These are phyloP conservation scores for Corymbia maculata DNA, from an alignment of 345 rosid species.

Conservation along the genomic window DNA sequence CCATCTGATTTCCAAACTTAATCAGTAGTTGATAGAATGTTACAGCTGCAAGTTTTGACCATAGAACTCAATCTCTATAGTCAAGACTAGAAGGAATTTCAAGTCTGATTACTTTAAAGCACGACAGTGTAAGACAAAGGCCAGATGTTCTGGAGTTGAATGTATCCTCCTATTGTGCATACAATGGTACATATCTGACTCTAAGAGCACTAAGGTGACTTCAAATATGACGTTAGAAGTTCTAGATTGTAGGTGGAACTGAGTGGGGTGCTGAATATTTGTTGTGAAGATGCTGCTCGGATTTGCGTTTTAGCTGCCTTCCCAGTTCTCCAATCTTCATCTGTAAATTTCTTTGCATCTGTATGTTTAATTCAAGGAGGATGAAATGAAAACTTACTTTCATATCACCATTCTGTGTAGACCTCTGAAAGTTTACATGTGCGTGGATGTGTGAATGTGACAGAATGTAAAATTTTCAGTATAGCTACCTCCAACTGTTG, in stretches of 20 bases:
- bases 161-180: background rate
- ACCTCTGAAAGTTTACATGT: background rate
- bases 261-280: background rate
- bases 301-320: conserved; percentile 14
- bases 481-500: conserved; percentile 7
- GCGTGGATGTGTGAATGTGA: background rate
- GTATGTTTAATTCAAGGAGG: background rate
- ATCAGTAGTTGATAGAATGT: background rate
- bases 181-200: background rate
- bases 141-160: background rate
- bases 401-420: background rate
- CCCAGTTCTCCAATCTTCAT: conserved; percentile 28
- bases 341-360: conserved; percentile 22
- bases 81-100: background rate
- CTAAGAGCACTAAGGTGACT: background rate
- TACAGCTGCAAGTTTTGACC: background rate
- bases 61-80: background rate
- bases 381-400: background rate
- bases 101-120: background rate
- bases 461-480: background rate
- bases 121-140: background rate
- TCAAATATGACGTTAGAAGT: background rate
- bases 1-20: background rate
- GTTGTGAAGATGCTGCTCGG: conserved; percentile 6
- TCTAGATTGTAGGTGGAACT: background rate